phyloP scores from a whole-genome alignment of 2,329 filamentous ascomycete genomes.

The Hypoxylon sp. region DNA sequence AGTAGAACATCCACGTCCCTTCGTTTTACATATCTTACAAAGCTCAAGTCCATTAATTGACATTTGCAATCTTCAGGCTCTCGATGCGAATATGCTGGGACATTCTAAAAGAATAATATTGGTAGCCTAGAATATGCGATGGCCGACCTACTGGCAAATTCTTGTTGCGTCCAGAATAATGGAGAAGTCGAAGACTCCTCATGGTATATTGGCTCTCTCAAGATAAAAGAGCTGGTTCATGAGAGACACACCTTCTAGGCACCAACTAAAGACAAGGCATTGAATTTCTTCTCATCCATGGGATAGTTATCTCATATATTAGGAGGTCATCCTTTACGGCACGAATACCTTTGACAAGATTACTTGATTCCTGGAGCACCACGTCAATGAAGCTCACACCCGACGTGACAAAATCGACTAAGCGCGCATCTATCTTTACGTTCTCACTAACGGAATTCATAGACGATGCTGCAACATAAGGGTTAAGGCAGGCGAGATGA shows the following conservation, averaged over 20 bases:
- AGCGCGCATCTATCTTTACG: not conserved
- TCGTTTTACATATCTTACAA: not conserved
- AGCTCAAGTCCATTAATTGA: not conserved
- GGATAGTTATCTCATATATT: slow-evolving; percentile 12
- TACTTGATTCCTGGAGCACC: not conserved
- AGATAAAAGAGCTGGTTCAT: not conserved
- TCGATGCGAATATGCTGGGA: not conserved
- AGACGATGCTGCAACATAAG: not conserved
- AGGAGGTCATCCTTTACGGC: slow-evolving; percentile 4
- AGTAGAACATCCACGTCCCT: not conserved
- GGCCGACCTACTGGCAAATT: not conserved
- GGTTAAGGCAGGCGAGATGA: not conserved
- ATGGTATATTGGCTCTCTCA: slow-evolving; percentile 6
- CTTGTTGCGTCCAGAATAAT: slow-evolving; percentile 8
- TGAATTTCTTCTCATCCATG: not conserved
- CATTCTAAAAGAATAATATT: not conserved
- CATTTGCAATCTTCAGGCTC: not conserved
- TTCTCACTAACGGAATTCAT: not conserved
- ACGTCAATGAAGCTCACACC: slow-evolving; percentile 2
- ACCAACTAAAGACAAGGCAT: not conserved
- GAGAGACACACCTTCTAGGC: slow-evolving; percentile 15
- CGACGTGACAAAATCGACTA: not conserved
- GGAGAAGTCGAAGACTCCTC: not conserved
- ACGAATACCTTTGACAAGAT: not conserved
- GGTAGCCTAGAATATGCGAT: not conserved